Evolutionary conservation across 306 rosid species (phyloP).

Genomic region (Trichosanthes truncata): DNA sequence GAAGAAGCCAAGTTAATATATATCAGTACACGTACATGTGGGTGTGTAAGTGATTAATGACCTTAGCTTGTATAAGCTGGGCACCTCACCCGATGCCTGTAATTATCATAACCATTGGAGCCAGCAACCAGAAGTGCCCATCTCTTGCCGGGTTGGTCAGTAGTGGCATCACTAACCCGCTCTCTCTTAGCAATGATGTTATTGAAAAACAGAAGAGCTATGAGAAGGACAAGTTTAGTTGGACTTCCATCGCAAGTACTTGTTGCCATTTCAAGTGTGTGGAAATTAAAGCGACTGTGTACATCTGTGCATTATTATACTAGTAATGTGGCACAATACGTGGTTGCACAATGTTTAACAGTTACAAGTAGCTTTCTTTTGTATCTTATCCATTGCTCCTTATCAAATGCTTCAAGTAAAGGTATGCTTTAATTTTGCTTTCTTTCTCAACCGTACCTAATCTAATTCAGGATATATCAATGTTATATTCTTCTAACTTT

Average conservation of each 20-base stretch:
- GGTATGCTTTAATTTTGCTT: neutral
- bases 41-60: too few relatives aligned
- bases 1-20: neutral
- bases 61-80: too few relatives aligned
- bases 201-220: neutral
- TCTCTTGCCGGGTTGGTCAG: conserved; percentile 23
- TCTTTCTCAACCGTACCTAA: neutral
- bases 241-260: neutral
- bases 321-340: neutral
- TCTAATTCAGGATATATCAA: neutral
- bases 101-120: conserved; percentile 24
- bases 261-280: neutral
- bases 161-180: neutral
- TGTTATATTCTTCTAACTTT: neutral
- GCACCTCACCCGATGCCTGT: conserved; percentile 35
- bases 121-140: conserved; percentile 52
- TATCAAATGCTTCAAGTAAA: neutral
- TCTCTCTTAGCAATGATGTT: neutral
- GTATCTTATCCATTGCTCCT: neutral
- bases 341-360: neutral
- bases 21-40: neutral
- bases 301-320: neutral
- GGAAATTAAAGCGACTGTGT: neutral
- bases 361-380: neutral
- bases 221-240: neutral